Base-by-base conservation (phyloP, 1,139 yeast genomes). In the Sugiyamaella paludigena region DNA sequence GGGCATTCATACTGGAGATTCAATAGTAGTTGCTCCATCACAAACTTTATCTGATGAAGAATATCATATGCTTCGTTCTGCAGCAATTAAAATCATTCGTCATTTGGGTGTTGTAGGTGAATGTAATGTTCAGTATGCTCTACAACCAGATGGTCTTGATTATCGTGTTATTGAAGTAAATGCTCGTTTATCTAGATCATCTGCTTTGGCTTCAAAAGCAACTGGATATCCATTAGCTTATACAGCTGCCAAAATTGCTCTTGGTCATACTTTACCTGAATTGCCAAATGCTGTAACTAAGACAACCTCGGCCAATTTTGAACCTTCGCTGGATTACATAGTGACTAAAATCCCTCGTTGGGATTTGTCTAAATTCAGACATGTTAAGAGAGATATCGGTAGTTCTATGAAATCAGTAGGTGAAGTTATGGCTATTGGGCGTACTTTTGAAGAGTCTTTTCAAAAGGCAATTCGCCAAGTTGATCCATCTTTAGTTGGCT, bases 31-130 rank as follows among this genome's bases (percentile, higher is more conserved):
- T 64, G 98, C 98, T 49, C 98, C 98, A 46, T 89, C 98, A 37
- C 98, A 92, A 73, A 92, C 98, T 40, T 76, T 92, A 61, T 85
- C 96, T 43, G 98, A 92, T 69, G 95, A 91, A 69, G 98, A 92
- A 68, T 92, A 88, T 71, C 96, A 92, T 72, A 91, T 92, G 98
- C 81, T 92, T 67, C 84, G 98, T 76, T 78, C 95, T 50, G 96
- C 98, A 51, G 98, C 98, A 44, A 88, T 92, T 68, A 92, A 92
- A 72, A 88, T 92, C 64, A 92, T 92, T 62, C 88, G 98, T 72
- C 98, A 92, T 66, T 78, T 92, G 67, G 98, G 98, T 65, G 98
- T 92, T 57, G 97, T 92, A 60, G 98, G 98, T 70, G 98, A 92
- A 75, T 92, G 98, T 81, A 92, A 92, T 68, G 96, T 94, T 58